Evolutionary conservation across 306 rosid genomes (phyloP), one percentile per base, ranked within the genome.

Genomic region (Fragaria vesca): DNA sequence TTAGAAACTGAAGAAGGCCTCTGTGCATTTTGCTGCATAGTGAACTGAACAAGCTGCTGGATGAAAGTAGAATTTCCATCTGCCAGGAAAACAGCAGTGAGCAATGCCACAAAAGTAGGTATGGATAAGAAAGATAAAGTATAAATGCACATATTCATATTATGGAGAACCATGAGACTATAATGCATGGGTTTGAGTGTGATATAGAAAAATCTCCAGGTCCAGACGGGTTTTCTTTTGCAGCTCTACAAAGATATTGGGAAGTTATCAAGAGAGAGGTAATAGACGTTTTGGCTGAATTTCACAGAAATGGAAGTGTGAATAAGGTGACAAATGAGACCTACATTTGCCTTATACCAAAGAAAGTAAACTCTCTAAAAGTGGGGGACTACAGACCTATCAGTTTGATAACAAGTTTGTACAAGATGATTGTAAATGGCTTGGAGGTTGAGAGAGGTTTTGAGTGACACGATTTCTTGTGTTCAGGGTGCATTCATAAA

Each of bases 21-120:
- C 40, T 62, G 83, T 48, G 73, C 75, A 82, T 65, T 76, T 80
- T 82, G 91, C 78, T 51, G 86, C 61, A 82, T 79, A 20, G 87
- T 45, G 70, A 58, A 71, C 69, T 72, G 87, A 81, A 57, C 10
- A 62, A 63, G 71, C 52, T 77, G 97, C 72, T 83, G 86, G 42
- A 66, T 24, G 40, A 66, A 67, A 85, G 83, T 52, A 36, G 86
- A 54, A 80, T 67, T 68, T 34, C 57, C 46, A 87, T 88, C 95
- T 91, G 87, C 82, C 24, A 76, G 46, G 24, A 24, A 51, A 74
- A 71, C 15, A 18, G 20, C 77, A 76, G 20, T 52, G 12, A 42
- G 69, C 24, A 74, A 61, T 73, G 43, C 8, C 77, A 74, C 50
- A 12, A 36, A 75, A 50, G 13, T 20, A 12, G 32, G 46, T 36